A percentile compares a stretch with the other conserved stretches of the same genome.
Evolutionary conservation across 2,329 filamentous ascomycete species (phyloP).

Genomic region (Leptographium galeiforme): DNA sequence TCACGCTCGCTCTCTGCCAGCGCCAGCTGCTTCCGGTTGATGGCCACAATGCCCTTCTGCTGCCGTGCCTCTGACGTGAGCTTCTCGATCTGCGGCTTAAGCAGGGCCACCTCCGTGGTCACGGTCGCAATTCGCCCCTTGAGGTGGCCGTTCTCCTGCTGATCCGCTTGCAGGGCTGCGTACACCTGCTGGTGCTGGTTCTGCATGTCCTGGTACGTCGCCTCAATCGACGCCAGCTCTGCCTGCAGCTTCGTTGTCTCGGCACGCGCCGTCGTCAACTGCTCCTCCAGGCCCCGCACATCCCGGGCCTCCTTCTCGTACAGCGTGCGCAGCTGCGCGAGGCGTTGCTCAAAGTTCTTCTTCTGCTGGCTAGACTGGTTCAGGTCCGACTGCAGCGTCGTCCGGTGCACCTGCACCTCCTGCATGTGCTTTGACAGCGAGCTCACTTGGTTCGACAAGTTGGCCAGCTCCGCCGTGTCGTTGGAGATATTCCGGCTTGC

Average conservation of each 20-base stretch:
- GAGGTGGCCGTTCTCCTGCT: slow-evolving; percentile 72
- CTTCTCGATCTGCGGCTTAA: slow-evolving; percentile 89
- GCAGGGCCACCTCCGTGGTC: slow-evolving; percentile 68
- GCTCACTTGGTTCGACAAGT: slow-evolving; percentile 89
- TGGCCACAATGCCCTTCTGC: slow-evolving; percentile 90
- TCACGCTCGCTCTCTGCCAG: slow-evolving; percentile 84
- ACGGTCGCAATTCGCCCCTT: slow-evolving; percentile 78
- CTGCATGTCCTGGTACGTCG: slow-evolving; percentile 66
- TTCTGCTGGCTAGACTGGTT: slow-evolving; percentile 75
- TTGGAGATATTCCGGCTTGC: slow-evolving; percentile 76
- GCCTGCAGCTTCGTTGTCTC: slow-evolving; percentile 76
- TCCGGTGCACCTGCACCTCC: slow-evolving; percentile 73
- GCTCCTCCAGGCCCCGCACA: slow-evolving; percentile 73
- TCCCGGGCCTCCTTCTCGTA: slow-evolving; percentile 91
- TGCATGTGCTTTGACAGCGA: slow-evolving; percentile 89
- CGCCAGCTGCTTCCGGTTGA: slow-evolving; percentile 94
- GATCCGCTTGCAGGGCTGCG: slow-evolving; percentile 66
- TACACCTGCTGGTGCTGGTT: slow-evolving; percentile 67
- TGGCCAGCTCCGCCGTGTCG: slow-evolving; percentile 85
- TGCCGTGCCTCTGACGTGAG: slow-evolving; percentile 82
- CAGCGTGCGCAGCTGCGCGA: slow-evolving; percentile 71
- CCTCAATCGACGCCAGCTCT: slow-evolving; percentile 74
- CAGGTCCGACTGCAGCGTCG: slow-evolving; percentile 66
- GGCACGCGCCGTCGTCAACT: slow-evolving; percentile 58
- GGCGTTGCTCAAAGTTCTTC: slow-evolving; percentile 77